These are phyloP conservation scores for Fusarium torulosum DNA, from an alignment of 2,329 filamentous ascomycete genomes.

Conservation along the genomic window DNA sequence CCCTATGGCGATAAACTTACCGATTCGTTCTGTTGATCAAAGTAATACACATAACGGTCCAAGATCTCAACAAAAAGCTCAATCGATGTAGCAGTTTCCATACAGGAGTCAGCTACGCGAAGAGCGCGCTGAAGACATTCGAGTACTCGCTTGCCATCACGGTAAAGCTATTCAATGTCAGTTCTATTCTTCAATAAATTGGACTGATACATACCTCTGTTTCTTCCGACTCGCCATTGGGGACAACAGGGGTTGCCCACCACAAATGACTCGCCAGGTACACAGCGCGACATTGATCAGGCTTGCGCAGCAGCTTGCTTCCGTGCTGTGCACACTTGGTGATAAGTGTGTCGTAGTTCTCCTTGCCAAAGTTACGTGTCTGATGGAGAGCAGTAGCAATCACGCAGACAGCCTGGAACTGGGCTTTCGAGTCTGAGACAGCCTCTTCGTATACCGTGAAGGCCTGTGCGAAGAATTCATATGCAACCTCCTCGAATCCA, in stretches of 20 bases:
- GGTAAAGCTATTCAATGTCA: conserved; percentile 78
- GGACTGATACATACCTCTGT: conserved; percentile 72
- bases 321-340: conserved; percentile 97
- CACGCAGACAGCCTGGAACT: conserved; percentile 97
- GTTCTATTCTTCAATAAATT: conserved; percentile 13
- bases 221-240: conserved; percentile 83
- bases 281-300: conserved; percentile 96
- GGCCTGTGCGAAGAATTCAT: conserved; percentile 98
- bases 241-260: conserved; percentile 91
- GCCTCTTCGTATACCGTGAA: conserved; percentile 99
- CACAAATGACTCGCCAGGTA: conserved; percentile 97
- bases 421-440: conserved; percentile 93
- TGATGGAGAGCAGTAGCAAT: conserved; percentile 91
- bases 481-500: conserved; percentile 94
- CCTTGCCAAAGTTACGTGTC: conserved; percentile 90
- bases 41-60: conserved; percentile 99
- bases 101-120: conserved; percentile 96
- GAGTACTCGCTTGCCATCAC: conserved; percentile 95
- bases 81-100: conserved; percentile 97
- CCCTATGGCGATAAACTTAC: conserved; percentile 59
- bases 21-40: conserved; percentile 98
- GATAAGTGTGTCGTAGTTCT: conserved; percentile 98
- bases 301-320: conserved; percentile 96
- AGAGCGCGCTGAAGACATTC: conserved; percentile 96
- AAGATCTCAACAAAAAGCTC: conserved; percentile 98